Evolutionary conservation across 371 early-diverging fungal genomes (phyloP), one percentile per base, ranked within the genome.

Genomic region (Mortierella polycephala): DNA sequence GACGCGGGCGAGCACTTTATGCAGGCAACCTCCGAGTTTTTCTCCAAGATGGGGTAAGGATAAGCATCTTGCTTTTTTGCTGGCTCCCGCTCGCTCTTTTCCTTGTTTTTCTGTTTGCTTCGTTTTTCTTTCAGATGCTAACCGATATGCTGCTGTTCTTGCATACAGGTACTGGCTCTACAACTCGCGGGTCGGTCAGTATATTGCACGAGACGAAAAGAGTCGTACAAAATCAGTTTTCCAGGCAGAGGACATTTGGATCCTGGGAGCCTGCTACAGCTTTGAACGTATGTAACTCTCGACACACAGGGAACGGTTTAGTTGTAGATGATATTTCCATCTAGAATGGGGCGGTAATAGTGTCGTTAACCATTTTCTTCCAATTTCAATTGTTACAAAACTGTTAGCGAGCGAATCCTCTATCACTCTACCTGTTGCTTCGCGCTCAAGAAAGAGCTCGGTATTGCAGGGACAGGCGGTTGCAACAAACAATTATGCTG

Each of bases 1-100:
- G 80, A 79, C 39, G 69, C 73, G 40, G 80, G 73, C 20, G 80
- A 79, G 63, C 80, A 79, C 60, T 73, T 79, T 46, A 73, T 71
- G 73, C 80, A 79, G 57, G 80, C 73, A 1, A 79, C 80, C 53
- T 79, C 80, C 62, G 73, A 79, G 62, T 73, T 79, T 65, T 79
- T 79, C 57, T 79, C 80, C 44, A 79, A 73, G 60, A 69, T 79
- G 80, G 80, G 80, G 80, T 79, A 79, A 60, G 73, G 20, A 45
- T 2, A 61, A 46, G 7, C 30, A 4, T 30, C 30, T 30, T 30
- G 30, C 30, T 30, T 30, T 30, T 30, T 2, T 30, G 30, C 30
- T 30, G 30, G 30, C 30, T 30, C 30, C 30, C 30, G 30, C 30
- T 30, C 30, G 30, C 30, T 30, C 21, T n/a, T 57, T 13, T 30